phyloP scores from a whole-genome alignment of 2,329 filamentous ascomycete species.

The Fusarium sp. region DNA sequence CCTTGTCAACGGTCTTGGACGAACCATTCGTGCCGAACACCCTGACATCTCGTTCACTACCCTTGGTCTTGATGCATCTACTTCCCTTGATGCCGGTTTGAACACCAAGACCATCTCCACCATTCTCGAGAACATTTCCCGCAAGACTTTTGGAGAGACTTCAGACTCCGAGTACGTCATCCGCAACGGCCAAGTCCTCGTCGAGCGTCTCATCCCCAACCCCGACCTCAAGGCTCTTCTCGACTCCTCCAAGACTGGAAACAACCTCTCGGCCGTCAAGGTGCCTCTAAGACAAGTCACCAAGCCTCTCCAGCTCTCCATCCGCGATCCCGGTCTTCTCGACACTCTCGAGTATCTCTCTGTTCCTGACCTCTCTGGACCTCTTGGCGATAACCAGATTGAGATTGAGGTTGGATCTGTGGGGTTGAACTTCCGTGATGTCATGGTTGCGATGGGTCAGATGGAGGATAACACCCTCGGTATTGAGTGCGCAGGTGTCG shows the following conservation, averaged over 20 bases:
- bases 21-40: not conserved
- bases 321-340: not conserved
- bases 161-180: not conserved
- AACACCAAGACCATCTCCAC: not conserved
- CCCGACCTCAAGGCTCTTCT: not conserved
- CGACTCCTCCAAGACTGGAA: not conserved
- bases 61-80: not conserved
- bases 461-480: not conserved
- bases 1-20: not conserved
- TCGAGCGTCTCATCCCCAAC: not conserved
- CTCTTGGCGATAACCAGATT: not conserved
- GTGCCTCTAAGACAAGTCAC: not conserved
- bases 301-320: not conserved
- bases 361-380: not conserved
- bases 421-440: not conserved
- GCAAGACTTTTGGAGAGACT: not conserved
- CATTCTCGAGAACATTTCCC: not conserved
- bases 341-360: not conserved
- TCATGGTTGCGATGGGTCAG: constrained; percentile 1
- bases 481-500: not conserved
- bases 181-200: not conserved
- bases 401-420: not conserved
- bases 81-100: not conserved
- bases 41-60: not conserved
- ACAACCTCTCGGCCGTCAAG: not conserved